Evolutionary conservation across 2,329 filamentous ascomycete species (phyloP).

Genomic region (Alternaria triticimaculans): DNA sequence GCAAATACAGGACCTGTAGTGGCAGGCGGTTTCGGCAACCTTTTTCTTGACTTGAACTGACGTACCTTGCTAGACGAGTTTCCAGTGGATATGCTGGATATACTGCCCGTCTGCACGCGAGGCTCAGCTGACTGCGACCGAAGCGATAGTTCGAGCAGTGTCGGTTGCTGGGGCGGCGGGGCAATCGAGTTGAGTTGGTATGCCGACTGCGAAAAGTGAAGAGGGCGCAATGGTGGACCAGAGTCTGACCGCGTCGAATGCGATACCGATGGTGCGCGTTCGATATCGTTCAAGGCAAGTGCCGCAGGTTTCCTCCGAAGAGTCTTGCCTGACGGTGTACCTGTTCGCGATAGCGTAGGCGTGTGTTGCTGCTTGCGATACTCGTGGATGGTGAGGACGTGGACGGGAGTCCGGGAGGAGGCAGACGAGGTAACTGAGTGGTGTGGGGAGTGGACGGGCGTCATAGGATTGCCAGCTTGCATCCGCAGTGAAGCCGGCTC

Average conservation of each 20-base stretch:
- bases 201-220: conserved; percentile 41
- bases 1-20: conserved; percentile 17
- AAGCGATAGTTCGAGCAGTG: conserved; percentile 23
- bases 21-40: conserved; percentile 39
- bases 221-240: conserved; percentile 23
- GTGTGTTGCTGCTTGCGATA: conserved; percentile 49
- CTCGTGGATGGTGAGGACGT: conserved; percentile 48
- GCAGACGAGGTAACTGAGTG: conserved; percentile 44
- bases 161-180: conserved; percentile 23
- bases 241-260: conserved; percentile 14
- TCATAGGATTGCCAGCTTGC: conserved; percentile 29
- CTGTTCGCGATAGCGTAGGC: conserved; percentile 33
- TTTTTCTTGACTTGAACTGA: conserved; percentile 45
- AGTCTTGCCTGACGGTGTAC: conserved; percentile 40
- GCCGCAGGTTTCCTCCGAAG: conserved; percentile 48
- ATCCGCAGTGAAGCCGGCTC: conserved; percentile 26
- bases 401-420: conserved; percentile 41
- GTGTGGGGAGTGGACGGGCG: conserved; percentile 48
- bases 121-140: conserved; percentile 42
- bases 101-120: conserved; percentile 20
- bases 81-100: conserved; percentile 20
- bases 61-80: conserved; percentile 30
- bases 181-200: conserved; percentile 31
- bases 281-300: conserved; percentile 38
- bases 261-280: conserved; percentile 33